Evolutionary conservation across 2,329 filamentous ascomycete genomes (phyloP), one percentile per base, ranked within the genome.

Genomic region (Verruconis gallopava): DNA sequence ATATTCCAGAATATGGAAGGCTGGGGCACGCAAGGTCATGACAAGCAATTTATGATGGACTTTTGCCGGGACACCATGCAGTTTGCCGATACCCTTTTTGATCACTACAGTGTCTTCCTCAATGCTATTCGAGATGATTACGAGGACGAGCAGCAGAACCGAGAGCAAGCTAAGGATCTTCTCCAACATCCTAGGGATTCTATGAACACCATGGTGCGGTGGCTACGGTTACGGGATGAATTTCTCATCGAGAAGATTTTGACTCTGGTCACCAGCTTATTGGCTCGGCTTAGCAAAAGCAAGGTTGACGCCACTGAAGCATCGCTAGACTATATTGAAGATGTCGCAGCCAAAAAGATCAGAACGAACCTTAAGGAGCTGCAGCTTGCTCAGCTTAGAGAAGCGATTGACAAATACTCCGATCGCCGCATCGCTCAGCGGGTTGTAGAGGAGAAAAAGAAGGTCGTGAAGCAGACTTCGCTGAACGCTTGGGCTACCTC

Each of bases 51-150:
- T 42, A 88, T 98, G 84, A 80, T 86, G 52, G 79, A 94, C 44
- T 95, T 96, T 53, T 95, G 88, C 55, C 79, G 91, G 49, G 85
- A 94, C 55, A 83, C 84, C 12, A 98, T 98, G 75, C 85, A 96
- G 52, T 83, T 94, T 54, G 88, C 89, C 1, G 84, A 93, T 54
- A 72, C 75, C 25, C 71, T 94, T 2, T 83, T 96, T 54, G 79
- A 84, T 32, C 79, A 94, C 51, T 91, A 93, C 57, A 79, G 78
- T 39, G 73, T 95, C 45, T 78, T 98, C 48, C 76, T 84, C 2
- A 81, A 79, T 36, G 81, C 83, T 11, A 59, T 86, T 44, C 63
- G 64, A 30, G 63, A 65, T 40, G 62, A 63, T 18, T 62, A 65
- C 42, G 57, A 55, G 5, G 56, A 53, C 11, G 60, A 55, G 20